These are phyloP conservation scores for Talaromyces sp. DNA, from an alignment of 2,329 filamentous ascomycete genomes.

Conservation along the genomic window DNA sequence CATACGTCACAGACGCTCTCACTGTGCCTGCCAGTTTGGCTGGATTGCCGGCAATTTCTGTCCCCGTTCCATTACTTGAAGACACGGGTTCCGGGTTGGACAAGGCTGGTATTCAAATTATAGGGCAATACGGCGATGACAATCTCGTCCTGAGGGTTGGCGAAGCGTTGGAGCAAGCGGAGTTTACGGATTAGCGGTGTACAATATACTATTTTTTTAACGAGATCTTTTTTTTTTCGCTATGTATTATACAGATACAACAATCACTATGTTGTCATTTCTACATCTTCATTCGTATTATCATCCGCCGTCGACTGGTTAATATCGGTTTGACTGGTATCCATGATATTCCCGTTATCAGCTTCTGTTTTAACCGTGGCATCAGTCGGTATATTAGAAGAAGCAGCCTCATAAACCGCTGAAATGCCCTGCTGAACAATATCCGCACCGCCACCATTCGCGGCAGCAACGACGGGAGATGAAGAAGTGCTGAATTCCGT, in stretches of 20 bases:
- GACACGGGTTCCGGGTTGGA: conserved; percentile 11
- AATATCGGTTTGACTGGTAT: neutral
- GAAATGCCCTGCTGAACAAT: conserved; percentile 4
- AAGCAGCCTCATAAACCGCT: conserved; percentile 8
- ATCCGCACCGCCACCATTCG: conserved; percentile 1
- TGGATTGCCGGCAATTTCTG: conserved; percentile 79
- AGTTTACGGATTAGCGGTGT: neutral
- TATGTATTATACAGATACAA: neutral
- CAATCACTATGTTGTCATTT: conserved; percentile 6
- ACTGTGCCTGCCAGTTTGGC: conserved; percentile 93
- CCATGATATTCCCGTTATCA: neutral
- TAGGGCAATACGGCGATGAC: conserved; percentile 46
- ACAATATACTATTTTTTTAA: neutral
- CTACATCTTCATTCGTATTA: conserved; percentile 6
- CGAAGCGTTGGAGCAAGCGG: conserved; percentile 25
- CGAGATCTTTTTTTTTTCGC: neutral
- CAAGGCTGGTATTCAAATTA: conserved; percentile 40
- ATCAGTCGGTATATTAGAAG: neutral
- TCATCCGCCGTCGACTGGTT: neutral
- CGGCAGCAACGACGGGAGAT: neutral
- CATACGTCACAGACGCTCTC: conserved; percentile 90
- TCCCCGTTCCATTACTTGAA: conserved; percentile 55
- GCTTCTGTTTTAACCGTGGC: neutral
- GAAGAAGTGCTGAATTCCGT: neutral
- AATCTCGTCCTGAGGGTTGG: conserved; percentile 36